A percentile compares a stretch with the other conserved stretches of the same genome.
These are phyloP conservation scores for Wickerhamiella alocasiicola DNA, from an alignment of 805 yeast species.

Conservation along the genomic window DNA sequence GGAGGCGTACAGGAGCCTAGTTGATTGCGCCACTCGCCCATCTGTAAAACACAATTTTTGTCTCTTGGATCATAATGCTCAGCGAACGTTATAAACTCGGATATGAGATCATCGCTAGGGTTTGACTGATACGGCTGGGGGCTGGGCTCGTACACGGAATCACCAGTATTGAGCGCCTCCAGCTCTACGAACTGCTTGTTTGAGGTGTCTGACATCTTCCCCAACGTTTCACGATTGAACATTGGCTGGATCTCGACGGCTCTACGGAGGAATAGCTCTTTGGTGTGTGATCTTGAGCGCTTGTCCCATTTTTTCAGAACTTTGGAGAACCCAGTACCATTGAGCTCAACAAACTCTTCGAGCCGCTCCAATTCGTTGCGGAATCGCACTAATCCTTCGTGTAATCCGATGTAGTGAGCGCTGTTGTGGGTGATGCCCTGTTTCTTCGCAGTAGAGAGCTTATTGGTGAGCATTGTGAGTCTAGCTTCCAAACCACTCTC, in stretches of 20 bases:
- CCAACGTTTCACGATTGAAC: conserved; percentile 78
- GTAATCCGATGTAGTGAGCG: conserved; percentile 66
- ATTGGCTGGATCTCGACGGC: conserved; percentile 96
- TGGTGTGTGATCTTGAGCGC: conserved; percentile 85
- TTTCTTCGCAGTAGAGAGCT: conserved; percentile 42
- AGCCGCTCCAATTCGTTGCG: conserved; percentile 78
- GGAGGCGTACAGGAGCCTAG: conserved; percentile 18
- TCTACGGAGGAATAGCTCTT: conserved; percentile 78
- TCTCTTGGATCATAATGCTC: conserved; percentile 23
- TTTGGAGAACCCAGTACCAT: conserved; percentile 91
- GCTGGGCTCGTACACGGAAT: conserved; percentile 25
- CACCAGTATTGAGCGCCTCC: conserved; percentile 55
- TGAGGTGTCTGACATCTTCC: conserved; percentile 63
- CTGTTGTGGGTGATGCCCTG: conserved; percentile 44
- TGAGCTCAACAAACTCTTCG: conserved; percentile 87
- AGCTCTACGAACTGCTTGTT: conserved; percentile 46
- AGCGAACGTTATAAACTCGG: conserved; percentile 43
- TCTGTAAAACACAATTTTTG: conserved; percentile 29
- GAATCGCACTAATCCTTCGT: conserved; percentile 80
- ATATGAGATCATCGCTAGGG: conserved; percentile 47
- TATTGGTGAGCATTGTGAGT: conserved; percentile 61
- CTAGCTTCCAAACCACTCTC: conserved; percentile 77
- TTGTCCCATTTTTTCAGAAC: conserved; percentile 98
- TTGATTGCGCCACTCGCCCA: conserved; percentile 36
- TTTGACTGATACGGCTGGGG: conserved; percentile 12